A percentile compares a stretch with the other conserved stretches of the same genome.
Conservation (phyloP, 2,329 filamentous ascomycete species). For the Aureobasidium lini region DNA sequence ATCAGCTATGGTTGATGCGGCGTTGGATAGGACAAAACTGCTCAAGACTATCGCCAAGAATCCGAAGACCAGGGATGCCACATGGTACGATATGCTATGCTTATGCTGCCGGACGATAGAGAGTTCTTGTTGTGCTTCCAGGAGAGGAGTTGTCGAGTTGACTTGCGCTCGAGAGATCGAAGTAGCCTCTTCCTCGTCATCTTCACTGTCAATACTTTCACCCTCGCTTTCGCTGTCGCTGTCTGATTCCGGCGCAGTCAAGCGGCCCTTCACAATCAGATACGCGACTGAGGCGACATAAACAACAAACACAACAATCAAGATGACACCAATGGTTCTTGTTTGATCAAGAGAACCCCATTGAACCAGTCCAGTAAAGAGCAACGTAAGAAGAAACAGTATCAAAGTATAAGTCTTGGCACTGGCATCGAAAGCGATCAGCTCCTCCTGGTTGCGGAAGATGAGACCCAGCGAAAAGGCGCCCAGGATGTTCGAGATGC, state of each 20-base stretch:
- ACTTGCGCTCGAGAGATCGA: not conserved
- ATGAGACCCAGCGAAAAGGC: constrained; percentile 49
- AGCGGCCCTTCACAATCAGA: constrained; percentile 39
- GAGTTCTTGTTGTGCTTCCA: not conserved
- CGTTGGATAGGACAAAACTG: constrained; percentile 43
- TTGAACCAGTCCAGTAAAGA: constrained; percentile 21
- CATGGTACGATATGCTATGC: constrained; percentile 26
- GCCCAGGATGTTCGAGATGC: constrained; percentile 47
- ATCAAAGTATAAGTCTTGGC: constrained; percentile 41
- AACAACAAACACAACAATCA: constrained; percentile 37
- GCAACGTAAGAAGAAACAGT: constrained; percentile 36
- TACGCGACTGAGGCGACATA: constrained; percentile 40
- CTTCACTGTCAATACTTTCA: constrained; percentile 8
- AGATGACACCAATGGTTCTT: constrained; percentile 29
- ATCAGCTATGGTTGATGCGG: constrained; percentile 34
- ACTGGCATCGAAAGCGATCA: constrained; percentile 39
- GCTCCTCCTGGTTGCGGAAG: constrained; percentile 27
- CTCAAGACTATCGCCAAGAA: constrained; percentile 39
- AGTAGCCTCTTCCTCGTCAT: not conserved
- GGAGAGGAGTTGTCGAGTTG: not conserved
- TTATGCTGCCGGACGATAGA: not conserved
- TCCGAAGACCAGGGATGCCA: constrained; percentile 37
- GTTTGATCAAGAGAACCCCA: not conserved
- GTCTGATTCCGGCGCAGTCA: constrained; percentile 38
- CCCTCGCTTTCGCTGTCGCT: constrained; percentile 29